Conservation (phyloP, 106 monocot species). For the Dioscorea alata region DNA sequence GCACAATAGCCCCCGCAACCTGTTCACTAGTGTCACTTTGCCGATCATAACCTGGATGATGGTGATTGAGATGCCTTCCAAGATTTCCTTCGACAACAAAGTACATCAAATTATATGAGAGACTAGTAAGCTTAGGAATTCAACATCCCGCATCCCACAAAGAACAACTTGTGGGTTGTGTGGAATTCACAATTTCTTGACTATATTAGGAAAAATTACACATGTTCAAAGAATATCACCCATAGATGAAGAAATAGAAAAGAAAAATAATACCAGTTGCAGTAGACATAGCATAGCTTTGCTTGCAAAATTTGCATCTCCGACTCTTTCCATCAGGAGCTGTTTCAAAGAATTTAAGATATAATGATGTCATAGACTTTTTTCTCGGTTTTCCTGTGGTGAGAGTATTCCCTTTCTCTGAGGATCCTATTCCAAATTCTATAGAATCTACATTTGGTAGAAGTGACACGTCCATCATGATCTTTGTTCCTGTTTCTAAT, state of each 20-base stretch:
- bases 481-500: slow-evolving; percentile 42
- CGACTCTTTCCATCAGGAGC: slow-evolving; percentile 81
- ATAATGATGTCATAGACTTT: slow-evolving; percentile 84
- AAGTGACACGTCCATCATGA: slow-evolving; percentile 55
- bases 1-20: slow-evolving; percentile 4
- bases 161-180: no score
- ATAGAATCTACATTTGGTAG: slow-evolving; percentile 36
- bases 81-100: slow-evolving; percentile 59
- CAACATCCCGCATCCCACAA: no score
- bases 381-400: slow-evolving; percentile 44
- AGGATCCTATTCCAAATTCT: slow-evolving; percentile 24
- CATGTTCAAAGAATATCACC: no score
- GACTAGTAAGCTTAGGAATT: no score
- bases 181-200: no score
- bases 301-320: slow-evolving; percentile 87
- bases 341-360: slow-evolving; percentile 86
- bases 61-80: slow-evolving; percentile 83
- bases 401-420: slow-evolving; percentile 38
- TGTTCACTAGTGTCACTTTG: slow-evolving; percentile 34
- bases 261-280: slow-evolving; percentile 58
- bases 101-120: neutral
- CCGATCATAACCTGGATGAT: slow-evolving; percentile 76
- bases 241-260: neutral
- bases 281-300: slow-evolving; percentile 86
- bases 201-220: no score